Base-by-base conservation (phyloP, 2,329 filamentous ascomycete species). In the Chaetomium globosum region DNA sequence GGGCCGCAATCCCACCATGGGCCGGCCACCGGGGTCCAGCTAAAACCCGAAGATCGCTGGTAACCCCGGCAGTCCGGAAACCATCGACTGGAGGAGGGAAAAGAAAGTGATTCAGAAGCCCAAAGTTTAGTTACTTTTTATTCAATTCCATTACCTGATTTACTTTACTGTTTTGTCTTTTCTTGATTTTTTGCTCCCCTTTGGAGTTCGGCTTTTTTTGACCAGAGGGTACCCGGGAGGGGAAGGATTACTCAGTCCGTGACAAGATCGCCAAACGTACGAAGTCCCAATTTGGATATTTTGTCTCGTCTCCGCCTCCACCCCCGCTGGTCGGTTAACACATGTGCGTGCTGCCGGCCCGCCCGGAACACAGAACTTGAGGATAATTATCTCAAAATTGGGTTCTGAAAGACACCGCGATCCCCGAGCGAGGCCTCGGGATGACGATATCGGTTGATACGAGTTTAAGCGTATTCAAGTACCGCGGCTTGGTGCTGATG, bases 41-140 rank as follows among this genome's bases (percentile, higher is more conserved):
- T 60, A 65, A 63, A 65, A 7, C 63, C 66, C 66, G 66, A 67
- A 56, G 60, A 58, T 66, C 46, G 52, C 65, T 51, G 31, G 19
- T 54, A 59, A 19, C 26, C 26, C 26, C 26, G 26, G n/a, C n/a
- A n/a, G n/a, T n/a, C n/a, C n/a, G n/a, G n/a, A n/a, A n/a, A n/a
- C n/a, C n/a, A n/a, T n/a, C n/a, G n/a, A n/a, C n/a, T n/a, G n/a
- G n/a, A n/a, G n/a, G n/a, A n/a, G n/a, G n/a, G n/a, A n/a, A n/a
- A n/a, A n/a, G n/a, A n/a, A n/a, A n/a, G n/a, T n/a, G n/a, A n/a
- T n/a, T n/a, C n/a, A n/a, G n/a, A n/a, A n/a, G n/a, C n/a, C n/a
- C n/a, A n/a, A n/a, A n/a, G n/a, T n/a, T n/a, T n/a, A n/a, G n/a
- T n/a, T n/a, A n/a, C n/a, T n/a, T n/a, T n/a, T n/a, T n/a, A n/a